phyloP scores from a whole-genome alignment of 2,329 filamentous ascomycete species.

The Venturia aucupariae region DNA sequence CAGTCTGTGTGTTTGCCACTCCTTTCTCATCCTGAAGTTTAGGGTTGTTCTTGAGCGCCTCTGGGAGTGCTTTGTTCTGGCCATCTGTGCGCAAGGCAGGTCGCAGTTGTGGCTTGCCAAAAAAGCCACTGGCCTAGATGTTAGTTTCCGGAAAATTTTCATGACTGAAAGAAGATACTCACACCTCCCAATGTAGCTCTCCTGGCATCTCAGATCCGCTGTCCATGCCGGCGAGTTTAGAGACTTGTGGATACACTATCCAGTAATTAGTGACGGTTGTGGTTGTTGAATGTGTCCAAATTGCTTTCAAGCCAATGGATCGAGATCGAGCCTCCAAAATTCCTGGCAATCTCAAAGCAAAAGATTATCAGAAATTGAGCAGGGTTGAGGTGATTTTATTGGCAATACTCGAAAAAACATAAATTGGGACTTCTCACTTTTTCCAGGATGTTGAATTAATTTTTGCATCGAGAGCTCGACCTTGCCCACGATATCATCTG shows the following conservation, averaged over 20 bases:
- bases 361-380: not conserved
- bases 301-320: not conserved
- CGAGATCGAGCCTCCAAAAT: not conserved
- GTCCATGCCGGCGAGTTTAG: conserved; percentile 72
- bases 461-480: conserved; percentile 90
- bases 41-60: conserved; percentile 61
- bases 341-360: not conserved
- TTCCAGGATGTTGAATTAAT: conserved; percentile 86
- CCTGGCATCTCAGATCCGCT: conserved; percentile 84
- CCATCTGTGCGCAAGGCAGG: conserved; percentile 78
- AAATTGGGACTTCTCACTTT: conserved; percentile 23
- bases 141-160: not conserved
- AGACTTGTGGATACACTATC: conserved; percentile 73
- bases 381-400: not conserved
- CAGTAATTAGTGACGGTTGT: conserved; percentile 28
- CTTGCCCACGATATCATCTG: conserved; percentile 92
- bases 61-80: conserved; percentile 67
- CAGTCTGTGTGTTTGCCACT: conserved; percentile 58
- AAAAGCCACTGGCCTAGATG: conserved; percentile 86
- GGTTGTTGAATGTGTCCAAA: not conserved
- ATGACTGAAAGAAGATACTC: not conserved
- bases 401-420: not conserved
- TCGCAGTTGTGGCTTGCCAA: conserved; percentile 81
- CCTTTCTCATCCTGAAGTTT: conserved; percentile 86
- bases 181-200: conserved; percentile 52